These are phyloP conservation scores for Glycyrrhiza uralensis DNA, from an alignment of 306 rosid genomes.

Conservation along the genomic window DNA sequence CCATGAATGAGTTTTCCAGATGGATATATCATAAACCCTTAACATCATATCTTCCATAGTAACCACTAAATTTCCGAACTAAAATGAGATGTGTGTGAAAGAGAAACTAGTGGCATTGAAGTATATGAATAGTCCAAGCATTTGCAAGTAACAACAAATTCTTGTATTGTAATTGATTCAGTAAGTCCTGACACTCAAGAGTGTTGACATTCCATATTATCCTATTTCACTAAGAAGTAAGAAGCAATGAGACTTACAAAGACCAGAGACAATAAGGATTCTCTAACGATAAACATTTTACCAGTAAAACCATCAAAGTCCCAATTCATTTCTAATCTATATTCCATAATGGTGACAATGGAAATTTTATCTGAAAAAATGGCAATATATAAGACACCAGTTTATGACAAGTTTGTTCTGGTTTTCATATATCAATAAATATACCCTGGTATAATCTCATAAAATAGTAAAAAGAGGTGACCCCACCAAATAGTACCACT, in stretches of 20 bases:
- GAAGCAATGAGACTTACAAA: not conserved
- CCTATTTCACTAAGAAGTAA: conserved; percentile 15
- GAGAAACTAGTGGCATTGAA: conserved; percentile 9
- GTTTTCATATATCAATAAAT: not conserved
- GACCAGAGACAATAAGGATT: not conserved
- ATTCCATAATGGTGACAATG: not conserved
- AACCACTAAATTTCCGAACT: not conserved
- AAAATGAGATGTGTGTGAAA: conserved; percentile 7
- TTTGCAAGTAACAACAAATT: conserved; percentile 13
- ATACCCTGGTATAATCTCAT: conserved; percentile 15
- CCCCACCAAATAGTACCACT: conserved; percentile 2
- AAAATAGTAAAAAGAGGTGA: not conserved
- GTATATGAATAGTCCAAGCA: not conserved
- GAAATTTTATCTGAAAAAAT: not conserved
- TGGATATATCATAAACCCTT: conserved; percentile 9
- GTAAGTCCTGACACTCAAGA: not conserved
- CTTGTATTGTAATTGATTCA: not conserved
- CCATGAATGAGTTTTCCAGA: conserved; percentile 1
- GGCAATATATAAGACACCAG: conserved; percentile 14
- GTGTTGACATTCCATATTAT: conserved; percentile 12
- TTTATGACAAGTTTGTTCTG: not conserved
- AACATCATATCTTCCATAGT: not conserved
- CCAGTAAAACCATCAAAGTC: not conserved
- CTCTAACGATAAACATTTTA: conserved; percentile 17
- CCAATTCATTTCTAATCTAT: conserved; percentile 17